Base-by-base conservation (phyloP, 1,284 basidiomycete species). In the Cutaneotrichosporon cavernicola region DNA sequence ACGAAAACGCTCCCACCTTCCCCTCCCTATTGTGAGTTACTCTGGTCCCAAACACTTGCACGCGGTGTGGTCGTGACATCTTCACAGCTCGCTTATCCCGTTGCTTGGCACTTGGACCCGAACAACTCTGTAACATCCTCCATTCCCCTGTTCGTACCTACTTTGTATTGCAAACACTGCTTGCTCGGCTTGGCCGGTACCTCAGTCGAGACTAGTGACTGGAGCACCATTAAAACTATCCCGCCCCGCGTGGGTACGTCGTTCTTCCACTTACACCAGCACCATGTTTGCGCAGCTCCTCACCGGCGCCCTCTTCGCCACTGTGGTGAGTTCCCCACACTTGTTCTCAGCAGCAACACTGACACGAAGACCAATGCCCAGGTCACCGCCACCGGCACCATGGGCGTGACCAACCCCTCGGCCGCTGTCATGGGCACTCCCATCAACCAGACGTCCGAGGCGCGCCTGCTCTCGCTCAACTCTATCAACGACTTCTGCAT, bases 401-500 rank as follows among this genome's bases (percentile, higher is more conserved):
- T 77, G 77, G 78, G 77, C 58, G 58, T 64, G 16, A 77, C 75
- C 67, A 77, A 81, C 74, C 76, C 76, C 32, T 46, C 76, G 22
- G 60, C 65, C 16, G 65, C 79, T 49, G 69, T 74, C 53, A 53
- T 74, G 56, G 75, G 75, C 51, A 77, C 78, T 0, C 32, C 78
- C 21, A 65, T 81, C 72, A 81, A 82, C 73, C 76, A 78, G 66
- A 77, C 77, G 43, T 80, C 78, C 8, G 68, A 70, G 61, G 65
- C 80, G 46, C 77, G 81, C 56, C 74, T 82, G 21, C 36, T 79
- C 26, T 76, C 77, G 21, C 65, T 81, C 64, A 82, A 82, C 75
- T 66, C 72, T 46, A 76, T 82, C 63, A 71, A 79, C 60, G 77
- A 78, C 69, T 79, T 77, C 76, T 81, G 80, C 69, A 64, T 82